Conservation (phyloP, 805 yeast species). For the Candida palmyrensis region DNA sequence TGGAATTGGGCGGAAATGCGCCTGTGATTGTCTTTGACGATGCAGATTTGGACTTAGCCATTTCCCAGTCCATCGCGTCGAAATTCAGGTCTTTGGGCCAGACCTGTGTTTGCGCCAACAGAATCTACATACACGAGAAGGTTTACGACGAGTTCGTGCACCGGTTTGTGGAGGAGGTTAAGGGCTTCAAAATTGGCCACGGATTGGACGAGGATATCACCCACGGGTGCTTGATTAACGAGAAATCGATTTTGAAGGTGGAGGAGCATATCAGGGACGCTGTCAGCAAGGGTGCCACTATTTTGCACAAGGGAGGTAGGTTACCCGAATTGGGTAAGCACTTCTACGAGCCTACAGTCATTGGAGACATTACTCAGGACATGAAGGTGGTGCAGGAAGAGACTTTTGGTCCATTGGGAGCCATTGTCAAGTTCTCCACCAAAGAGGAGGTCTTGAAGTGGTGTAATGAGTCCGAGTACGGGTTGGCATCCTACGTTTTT, state of each 20-base stretch:
- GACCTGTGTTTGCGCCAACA: conserved; percentile 77
- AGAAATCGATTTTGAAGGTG: conserved; percentile 46
- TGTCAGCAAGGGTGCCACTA: conserved; percentile 47
- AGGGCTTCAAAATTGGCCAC: conserved; percentile 48
- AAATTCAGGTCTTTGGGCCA: conserved; percentile 78
- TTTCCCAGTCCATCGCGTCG: conserved; percentile 58
- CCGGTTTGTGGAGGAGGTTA: conserved; percentile 44
- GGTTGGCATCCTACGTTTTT: conserved; percentile 58
- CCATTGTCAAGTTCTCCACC: conserved; percentile 49
- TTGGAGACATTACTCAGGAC: conserved; percentile 45
- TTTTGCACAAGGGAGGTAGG: conserved; percentile 48
- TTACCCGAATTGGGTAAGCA: conserved; percentile 44
- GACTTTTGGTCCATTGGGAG: conserved; percentile 64
- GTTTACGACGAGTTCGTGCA: conserved; percentile 59
- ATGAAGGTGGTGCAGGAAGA: conserved; percentile 52
- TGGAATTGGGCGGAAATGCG: conserved; percentile 81
- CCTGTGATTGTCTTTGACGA: conserved; percentile 74
- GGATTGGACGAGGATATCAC: conserved; percentile 49
- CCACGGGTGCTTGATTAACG: conserved; percentile 55
- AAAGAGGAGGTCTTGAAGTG: conserved; percentile 47
- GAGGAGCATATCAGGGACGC: conserved; percentile 53
- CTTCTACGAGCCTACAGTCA: conserved; percentile 52
- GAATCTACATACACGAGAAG: conserved; percentile 59
- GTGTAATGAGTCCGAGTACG: conserved; percentile 53
- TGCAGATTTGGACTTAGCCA: conserved; percentile 62